Conservation (phyloP, 768 basidiomycete species). For the Lanmaoa pseudosensibilis region DNA sequence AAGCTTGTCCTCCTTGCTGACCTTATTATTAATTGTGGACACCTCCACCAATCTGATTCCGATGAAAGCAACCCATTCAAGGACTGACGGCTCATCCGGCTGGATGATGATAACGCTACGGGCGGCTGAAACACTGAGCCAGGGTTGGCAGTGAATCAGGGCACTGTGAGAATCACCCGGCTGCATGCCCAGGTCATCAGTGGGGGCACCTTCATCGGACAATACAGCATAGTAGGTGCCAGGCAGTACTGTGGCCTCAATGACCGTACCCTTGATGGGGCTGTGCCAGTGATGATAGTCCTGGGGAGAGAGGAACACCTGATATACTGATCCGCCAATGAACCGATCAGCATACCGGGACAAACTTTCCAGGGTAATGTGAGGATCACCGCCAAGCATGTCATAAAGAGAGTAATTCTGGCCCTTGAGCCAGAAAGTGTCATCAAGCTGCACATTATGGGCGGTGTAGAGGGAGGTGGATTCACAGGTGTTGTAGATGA, state of each 20-base stretch:
- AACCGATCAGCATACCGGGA: slow-evolving; percentile 35
- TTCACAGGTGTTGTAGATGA: too few species aligned
- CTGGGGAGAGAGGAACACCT: neutral
- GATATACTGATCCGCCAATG: slow-evolving; percentile 7
- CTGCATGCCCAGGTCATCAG: neutral
- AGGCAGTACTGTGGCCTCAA: neutral
- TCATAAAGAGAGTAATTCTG: too few species aligned
- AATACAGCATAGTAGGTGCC: slow-evolving; percentile 19
- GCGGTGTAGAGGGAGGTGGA: too few species aligned
- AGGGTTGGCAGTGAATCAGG: slow-evolving; percentile 37
- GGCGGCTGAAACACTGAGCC: slow-evolving; percentile 46
- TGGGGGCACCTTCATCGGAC: slow-evolving; percentile 9
- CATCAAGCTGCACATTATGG: too few species aligned
- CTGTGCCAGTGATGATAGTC: neutral
- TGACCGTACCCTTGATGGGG: neutral
- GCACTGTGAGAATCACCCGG: slow-evolving; percentile 18
- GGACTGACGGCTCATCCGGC: slow-evolving; percentile 37
- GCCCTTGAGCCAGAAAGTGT: too few species aligned
- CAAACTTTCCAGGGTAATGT: neutral
- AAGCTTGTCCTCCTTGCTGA: neutral
- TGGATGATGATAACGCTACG: slow-evolving; percentile 57
- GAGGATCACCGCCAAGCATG: too few species aligned
- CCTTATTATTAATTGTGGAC: slow-evolving; percentile 32
- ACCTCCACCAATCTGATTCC: slow-evolving; percentile 14
- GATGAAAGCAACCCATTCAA: slow-evolving; percentile 56